phyloP scores from a whole-genome alignment of 805 yeast genomes.

The Priceomyces haplophilus region DNA sequence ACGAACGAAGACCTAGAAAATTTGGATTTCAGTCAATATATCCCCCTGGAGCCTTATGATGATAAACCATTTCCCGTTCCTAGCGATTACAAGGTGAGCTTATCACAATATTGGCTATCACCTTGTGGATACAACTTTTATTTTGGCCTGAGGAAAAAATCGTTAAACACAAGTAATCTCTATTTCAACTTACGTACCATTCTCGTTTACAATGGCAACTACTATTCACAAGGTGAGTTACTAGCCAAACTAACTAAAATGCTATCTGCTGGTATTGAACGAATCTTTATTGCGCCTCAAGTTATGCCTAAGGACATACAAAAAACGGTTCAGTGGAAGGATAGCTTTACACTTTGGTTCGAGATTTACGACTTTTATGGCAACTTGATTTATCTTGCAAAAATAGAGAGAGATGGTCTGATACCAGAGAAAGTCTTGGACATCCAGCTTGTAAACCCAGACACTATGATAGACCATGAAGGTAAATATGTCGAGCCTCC shows the following conservation, averaged over 20 bases:
- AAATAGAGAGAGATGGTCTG: slow-evolving; percentile 23
- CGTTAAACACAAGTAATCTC: slow-evolving; percentile 10
- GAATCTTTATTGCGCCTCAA: slow-evolving; percentile 26
- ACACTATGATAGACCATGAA: slow-evolving; percentile 27
- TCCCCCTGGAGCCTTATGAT: slow-evolving; percentile 8
- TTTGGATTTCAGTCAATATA: slow-evolving; percentile 14
- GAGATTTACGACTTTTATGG: slow-evolving; percentile 37
- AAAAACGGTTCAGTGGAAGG: slow-evolving; percentile 23
- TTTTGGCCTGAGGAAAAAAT: slow-evolving; percentile 18
- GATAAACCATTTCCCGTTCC: slow-evolving; percentile 21
- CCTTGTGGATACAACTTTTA: slow-evolving; percentile 35
- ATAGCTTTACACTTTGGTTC: slow-evolving; percentile 33
- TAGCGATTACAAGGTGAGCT: slow-evolving; percentile 21
- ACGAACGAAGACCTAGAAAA: slow-evolving; percentile 2
- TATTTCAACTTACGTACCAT: slow-evolving; percentile 24
- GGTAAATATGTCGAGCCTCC: slow-evolving; percentile 24
- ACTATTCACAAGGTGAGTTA: slow-evolving; percentile 13
- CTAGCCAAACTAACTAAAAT: slow-evolving; percentile 18
- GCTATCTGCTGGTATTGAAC: slow-evolving; percentile 21
- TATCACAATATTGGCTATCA: slow-evolving; percentile 22
- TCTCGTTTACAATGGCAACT: slow-evolving; percentile 20
- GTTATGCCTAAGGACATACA: slow-evolving; percentile 4
- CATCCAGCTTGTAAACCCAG: slow-evolving; percentile 29
- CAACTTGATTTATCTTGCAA: slow-evolving; percentile 23
- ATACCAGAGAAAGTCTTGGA: slow-evolving; percentile 11